Evolutionary conservation across 805 yeast species (phyloP).

Genomic region (Debaryomyces hansenii): DNA sequence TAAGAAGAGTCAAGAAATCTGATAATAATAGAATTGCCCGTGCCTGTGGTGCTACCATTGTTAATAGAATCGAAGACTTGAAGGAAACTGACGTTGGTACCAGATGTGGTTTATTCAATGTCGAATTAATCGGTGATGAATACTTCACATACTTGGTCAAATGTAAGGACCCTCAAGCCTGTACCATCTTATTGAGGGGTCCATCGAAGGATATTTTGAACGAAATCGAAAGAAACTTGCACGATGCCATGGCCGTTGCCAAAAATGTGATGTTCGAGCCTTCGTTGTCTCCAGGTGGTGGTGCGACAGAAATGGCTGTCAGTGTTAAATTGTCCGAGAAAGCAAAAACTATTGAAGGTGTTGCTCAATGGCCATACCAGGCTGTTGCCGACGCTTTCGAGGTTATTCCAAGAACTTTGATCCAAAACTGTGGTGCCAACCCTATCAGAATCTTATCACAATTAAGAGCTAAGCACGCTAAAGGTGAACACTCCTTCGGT

Average conservation of each 20-base stretch:
- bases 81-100: slow-evolving; percentile 89
- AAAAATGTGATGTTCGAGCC: slow-evolving; percentile 95
- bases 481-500: slow-evolving; percentile 83
- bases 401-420: slow-evolving; percentile 94
- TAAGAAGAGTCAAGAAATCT: slow-evolving; percentile 92
- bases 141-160: slow-evolving; percentile 83
- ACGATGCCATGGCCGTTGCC: slow-evolving; percentile 98
- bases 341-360: slow-evolving; percentile 91
- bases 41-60: slow-evolving; percentile 97
- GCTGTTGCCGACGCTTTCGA: slow-evolving; percentile 99
- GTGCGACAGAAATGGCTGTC: slow-evolving; percentile 99
- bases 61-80: slow-evolving; percentile 91
- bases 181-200: slow-evolving; percentile 90
- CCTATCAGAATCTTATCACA: slow-evolving; percentile 88
- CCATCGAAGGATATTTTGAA: slow-evolving; percentile 95
- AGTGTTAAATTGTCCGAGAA: slow-evolving; percentile 83
- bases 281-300: slow-evolving; percentile 96
- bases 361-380: slow-evolving; percentile 97
- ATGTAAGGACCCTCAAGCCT: slow-evolving; percentile 86
- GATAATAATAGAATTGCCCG: slow-evolving; percentile 96
- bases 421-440: slow-evolving; percentile 97
- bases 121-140: slow-evolving; percentile 96
- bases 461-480: slow-evolving; percentile 94
- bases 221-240: slow-evolving; percentile 94
- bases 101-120: slow-evolving; percentile 85